These are phyloP conservation scores for Cinchona pubescens DNA, from an alignment of 257 asterid genomes.

Conservation along the genomic window DNA sequence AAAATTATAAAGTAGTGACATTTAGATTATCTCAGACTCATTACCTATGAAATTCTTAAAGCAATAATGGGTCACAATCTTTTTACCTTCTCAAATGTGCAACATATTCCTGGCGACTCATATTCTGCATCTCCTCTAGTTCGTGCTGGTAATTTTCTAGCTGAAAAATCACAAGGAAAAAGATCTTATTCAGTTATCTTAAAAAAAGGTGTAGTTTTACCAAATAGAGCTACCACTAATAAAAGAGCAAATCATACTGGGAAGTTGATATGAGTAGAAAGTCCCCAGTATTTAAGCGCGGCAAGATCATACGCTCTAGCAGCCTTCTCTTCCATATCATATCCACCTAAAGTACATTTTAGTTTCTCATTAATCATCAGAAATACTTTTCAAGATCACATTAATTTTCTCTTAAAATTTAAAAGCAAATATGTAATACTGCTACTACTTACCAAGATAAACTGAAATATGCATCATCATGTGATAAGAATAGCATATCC, in stretches of 20 bases:
- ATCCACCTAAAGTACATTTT: constrained; percentile 51
- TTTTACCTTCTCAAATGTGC: constrained; percentile 80
- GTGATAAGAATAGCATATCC: constrained; percentile 39
- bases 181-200: background rate
- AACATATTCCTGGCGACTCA: constrained; percentile 85
- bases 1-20: background rate
- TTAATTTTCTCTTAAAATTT: background rate
- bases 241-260: constrained; percentile 35
- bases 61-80: background rate
- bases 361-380: background rate
- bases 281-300: constrained; percentile 96
- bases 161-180: constrained; percentile 26
- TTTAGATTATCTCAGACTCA: background rate
- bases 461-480: constrained; percentile 37
- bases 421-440: background rate
- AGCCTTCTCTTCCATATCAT: constrained; percentile 97
- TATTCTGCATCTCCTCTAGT: constrained; percentile 81
- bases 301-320: constrained; percentile 97
- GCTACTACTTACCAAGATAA: constrained; percentile 69
- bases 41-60: background rate
- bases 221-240: background rate
- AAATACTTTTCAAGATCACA: background rate
- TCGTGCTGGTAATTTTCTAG: constrained; percentile 74
- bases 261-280: constrained; percentile 71
- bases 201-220: background rate